Base-by-base conservation (phyloP, 352 stramenopile species). In the Phytopythium vexans region DNA sequence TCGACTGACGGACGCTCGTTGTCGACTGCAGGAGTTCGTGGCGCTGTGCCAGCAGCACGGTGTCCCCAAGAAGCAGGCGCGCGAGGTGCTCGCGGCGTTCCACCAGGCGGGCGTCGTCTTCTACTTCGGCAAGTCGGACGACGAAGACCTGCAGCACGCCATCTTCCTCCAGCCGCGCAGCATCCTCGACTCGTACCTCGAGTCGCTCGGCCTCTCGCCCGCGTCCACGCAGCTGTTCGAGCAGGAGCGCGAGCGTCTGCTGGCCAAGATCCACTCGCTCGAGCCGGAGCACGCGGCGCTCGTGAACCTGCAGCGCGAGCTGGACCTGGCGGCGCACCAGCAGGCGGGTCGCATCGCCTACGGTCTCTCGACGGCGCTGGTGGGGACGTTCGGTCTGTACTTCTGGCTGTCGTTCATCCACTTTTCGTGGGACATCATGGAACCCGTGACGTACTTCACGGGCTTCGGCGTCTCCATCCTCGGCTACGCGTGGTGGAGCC, bases 391-490 rank as follows among this genome's bases (percentile, higher is more conserved):
- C 36, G 78, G 79, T 2, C 21, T 27, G 66, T 94, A 94, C 70
- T 95, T 83, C 48, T 83, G 78, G 64, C 89, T 91, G 31, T 83
- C 92, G 43, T 88, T 37, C 41, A 78, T 92, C 86, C 86, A 95
- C 86, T 83, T 94, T 45, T 73, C 59, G 62, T 92, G 94, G 12
- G 77, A 76, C 14, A 93, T 52, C 48, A 95, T 77, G 16, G 69
- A 86, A 33, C 84, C 86, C 9, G 82, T 93, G 54, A 94, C 92
- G 67, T 95, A 95, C 58, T 83, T 95, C 58, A 95, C 83, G 0
- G 86, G 86, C 58, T 92, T 92, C 52, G 83, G 79, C 34, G 70
- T 91, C 47, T 95, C 86, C 86, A 95, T 95, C 52, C 94, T 95
- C 57, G 94, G 83, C 86, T 83, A 95, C 45, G 83, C 93, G 51